These are phyloP conservation scores for Gossypium thurberi DNA, from an alignment of 345 rosid species.

Conservation along the genomic window DNA sequence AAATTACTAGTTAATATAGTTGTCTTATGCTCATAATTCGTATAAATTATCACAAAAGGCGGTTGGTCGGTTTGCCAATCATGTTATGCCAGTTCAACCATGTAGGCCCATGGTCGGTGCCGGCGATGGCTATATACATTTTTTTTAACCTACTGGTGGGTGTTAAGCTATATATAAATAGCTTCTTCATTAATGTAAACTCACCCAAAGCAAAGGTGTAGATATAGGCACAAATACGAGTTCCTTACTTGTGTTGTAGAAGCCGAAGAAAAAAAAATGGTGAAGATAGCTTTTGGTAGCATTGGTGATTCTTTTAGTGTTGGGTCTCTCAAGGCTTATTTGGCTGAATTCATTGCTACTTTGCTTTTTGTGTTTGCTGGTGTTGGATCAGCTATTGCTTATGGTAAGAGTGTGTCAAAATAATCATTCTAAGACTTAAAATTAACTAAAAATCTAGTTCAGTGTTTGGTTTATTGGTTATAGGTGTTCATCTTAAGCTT, in stretches of 20 bases:
- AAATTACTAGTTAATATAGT: conserved; percentile 21
- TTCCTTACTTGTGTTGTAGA: background rate
- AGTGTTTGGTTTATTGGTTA: no score
- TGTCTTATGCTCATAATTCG: conserved; percentile 44
- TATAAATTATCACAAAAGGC: conserved; percentile 24
- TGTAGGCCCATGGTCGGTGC: conserved; percentile 43
- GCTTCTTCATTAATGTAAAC: background rate
- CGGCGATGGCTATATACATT: conserved; percentile 18
- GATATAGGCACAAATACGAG: background rate
- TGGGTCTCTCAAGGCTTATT: conserved; percentile 56
- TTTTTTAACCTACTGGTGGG: background rate
- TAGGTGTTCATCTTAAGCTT: no score
- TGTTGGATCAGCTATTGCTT: conserved; percentile 86
- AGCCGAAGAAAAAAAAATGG: conserved; percentile 34
- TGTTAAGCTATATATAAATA: background rate
- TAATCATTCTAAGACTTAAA: background rate
- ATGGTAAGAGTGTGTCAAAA: conserved; percentile 28
- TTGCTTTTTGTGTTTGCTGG: conserved; percentile 93
- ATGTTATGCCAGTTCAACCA: conserved; percentile 4
- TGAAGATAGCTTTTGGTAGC: conserved; percentile 61
- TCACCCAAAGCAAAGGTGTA: conserved; percentile 4
- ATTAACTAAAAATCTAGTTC: background rate
- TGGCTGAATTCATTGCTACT: conserved; percentile 87
- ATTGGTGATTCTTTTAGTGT: conserved; percentile 67
- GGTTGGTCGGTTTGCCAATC: conserved; percentile 47